Percentiles rank a stretch among this genome's conserved stretches.
phyloP scores from a whole-genome alignment of 371 early-diverging fungal genomes.

The Zopfochytrium polystomum region DNA sequence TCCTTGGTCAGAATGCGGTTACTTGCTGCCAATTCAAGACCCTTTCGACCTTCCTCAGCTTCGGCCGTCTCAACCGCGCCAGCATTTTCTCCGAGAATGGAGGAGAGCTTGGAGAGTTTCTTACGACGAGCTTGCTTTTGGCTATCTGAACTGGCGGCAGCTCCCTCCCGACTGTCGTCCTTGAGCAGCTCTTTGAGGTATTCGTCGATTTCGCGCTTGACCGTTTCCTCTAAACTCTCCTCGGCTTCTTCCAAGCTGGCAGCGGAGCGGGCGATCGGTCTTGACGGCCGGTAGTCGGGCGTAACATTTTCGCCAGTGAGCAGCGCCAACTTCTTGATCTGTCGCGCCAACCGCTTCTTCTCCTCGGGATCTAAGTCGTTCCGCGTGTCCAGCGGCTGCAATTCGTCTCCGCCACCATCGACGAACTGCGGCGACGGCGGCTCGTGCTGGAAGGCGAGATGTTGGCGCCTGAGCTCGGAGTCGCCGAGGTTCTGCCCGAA shows the following conservation, averaged over 20 bases:
- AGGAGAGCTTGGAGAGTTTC: no score
- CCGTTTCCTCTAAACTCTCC: not conserved
- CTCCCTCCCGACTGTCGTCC: not conserved
- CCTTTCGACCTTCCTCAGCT: not conserved
- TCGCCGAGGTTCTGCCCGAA: slow-evolving; percentile 43
- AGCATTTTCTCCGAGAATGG: no score
- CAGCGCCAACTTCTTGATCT: slow-evolving; percentile 40
- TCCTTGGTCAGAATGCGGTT: not conserved
- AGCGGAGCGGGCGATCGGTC: not conserved
- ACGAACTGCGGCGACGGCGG: slow-evolving; percentile 4
- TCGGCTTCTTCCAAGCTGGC: not conserved
- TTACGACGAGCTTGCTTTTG: slow-evolving; percentile 3
- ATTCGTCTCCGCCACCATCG: slow-evolving; percentile 3
- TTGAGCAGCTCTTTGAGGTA: not conserved
- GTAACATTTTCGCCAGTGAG: slow-evolving; percentile 44
- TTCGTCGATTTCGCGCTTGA: not conserved
- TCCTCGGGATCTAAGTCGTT: slow-evolving; percentile 42
- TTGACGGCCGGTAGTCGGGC: slow-evolving; percentile 11
- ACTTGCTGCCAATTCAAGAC: not conserved
- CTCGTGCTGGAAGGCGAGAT: slow-evolving; percentile 15
- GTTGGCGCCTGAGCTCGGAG: slow-evolving; percentile 22
- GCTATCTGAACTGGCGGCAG: not conserved
- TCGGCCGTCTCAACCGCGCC: no score
- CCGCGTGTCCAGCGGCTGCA: slow-evolving; percentile 19
- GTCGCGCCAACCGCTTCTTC: slow-evolving; percentile 31